Evolutionary conservation across 257 asterid genomes (phyloP).

Genomic region (Solanum etuberosum): DNA sequence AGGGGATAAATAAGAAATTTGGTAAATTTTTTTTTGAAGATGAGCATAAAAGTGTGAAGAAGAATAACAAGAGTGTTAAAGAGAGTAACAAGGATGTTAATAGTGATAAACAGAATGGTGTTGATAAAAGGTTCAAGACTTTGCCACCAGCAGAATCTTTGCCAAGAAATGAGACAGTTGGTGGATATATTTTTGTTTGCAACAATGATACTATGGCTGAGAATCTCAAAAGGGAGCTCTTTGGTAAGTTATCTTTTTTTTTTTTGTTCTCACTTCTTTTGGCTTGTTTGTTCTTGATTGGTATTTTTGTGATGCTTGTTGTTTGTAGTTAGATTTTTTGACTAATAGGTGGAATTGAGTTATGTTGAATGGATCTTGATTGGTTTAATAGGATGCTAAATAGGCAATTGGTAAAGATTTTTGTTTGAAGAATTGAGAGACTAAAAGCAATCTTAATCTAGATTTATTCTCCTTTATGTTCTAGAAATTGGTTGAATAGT

Average conservation of each 20-base stretch:
- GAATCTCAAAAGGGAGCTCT: conserved; percentile 84
- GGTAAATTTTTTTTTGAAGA: conserved; percentile 32
- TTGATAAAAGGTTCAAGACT: conserved; percentile 93
- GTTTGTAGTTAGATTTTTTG: neutral
- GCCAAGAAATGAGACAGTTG: conserved; percentile 92
- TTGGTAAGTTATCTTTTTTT: conserved; percentile 38
- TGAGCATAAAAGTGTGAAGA: conserved; percentile 47
- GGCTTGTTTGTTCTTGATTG: neutral
- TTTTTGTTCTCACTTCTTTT: neutral
- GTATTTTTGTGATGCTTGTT: neutral
- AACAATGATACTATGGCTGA: conserved; percentile 97
- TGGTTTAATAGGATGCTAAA: neutral
- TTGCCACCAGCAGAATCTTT: conserved; percentile 82
- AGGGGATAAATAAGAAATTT: conserved; percentile 22
- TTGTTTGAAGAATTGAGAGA: neutral
- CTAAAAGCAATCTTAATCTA: neutral
- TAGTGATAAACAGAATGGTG: conserved; percentile 35
- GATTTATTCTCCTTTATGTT: neutral
- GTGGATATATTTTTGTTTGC: conserved; percentile 95
- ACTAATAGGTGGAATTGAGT: neutral
- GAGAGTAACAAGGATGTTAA: conserved; percentile 28
- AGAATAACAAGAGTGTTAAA: conserved; percentile 34
- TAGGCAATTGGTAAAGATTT: neutral
- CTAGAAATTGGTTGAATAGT: neutral
- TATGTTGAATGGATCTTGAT: neutral